Base-by-base conservation (phyloP, 1,284 basidiomycete species). In the Tremellales sp. region DNA sequence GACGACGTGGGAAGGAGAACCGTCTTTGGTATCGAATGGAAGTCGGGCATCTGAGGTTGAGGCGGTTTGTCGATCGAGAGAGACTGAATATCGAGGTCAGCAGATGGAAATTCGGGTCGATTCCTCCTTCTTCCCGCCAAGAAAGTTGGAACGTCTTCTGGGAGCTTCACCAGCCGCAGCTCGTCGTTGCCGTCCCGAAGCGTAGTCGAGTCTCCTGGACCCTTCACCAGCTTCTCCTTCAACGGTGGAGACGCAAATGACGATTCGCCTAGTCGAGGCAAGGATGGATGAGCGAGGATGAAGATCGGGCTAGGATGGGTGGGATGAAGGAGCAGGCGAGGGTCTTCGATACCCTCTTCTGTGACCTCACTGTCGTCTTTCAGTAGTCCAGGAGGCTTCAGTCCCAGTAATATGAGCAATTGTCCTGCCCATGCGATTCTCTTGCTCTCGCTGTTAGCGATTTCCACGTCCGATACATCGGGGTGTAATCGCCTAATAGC, bases 131-230 rank as follows among this genome's bases (percentile, higher is more conserved):
- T 46, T 16, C 48, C 46, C 3, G 80, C 50, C 0, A 81, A 56
- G 12, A 61, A 55, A 10, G 56, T 56, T 18, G 54, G 21, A 19
- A 47, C n/a, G 37, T 50, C 38, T 72, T 68, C 16, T 64, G 58
- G 41, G 79, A 77, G 54, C 86, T 83, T 58, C 31, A 39, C 21
- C 19, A 39, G 19, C 21, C 76, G 71, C 63, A 94, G 83, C 7
- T 78, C 81, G 65, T 94, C 87, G 52, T 81, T 79, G 2, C 72
- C 70, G 57, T 87, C 86, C 51, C 78, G 70, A 47, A 84, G 71
- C 37, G 16, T 5, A 22, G 18, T 24, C n/a, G n/a, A n/a, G n/a
- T 57, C 54, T 12, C 58, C 66, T 16, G 66, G 52, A 2, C 39
- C 53, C 13, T 46, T 26, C n/a, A 33, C 43, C 48, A 66, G 43